Evolutionary conservation across 108 stramenopile genomes (phyloP).

Genomic region (Cyclotella baltica): DNA sequence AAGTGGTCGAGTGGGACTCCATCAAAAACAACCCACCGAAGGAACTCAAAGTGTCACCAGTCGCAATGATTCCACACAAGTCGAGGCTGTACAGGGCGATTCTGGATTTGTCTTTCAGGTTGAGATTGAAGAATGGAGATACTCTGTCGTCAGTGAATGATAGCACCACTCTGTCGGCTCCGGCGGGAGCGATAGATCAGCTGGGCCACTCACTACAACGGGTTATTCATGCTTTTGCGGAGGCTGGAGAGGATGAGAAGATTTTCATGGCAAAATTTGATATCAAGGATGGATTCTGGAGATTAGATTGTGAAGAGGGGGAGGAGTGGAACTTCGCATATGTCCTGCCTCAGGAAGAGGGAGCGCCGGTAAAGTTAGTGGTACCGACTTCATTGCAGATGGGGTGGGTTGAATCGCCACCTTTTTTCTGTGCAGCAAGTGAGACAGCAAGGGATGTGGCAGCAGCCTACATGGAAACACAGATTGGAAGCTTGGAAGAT

Average conservation of each 20-base stretch:
- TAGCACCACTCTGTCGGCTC: no score
- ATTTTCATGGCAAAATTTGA: conserved; percentile 12
- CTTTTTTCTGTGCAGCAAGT: no score
- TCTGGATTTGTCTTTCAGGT: no score
- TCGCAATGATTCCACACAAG: conserved; percentile 36
- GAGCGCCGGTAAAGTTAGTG: background rate
- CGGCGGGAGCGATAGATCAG: no score
- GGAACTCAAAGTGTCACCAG: background rate
- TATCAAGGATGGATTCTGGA: no score
- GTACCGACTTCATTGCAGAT: no score
- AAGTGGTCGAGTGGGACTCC: conserved; percentile 28
- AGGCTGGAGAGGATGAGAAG: background rate
- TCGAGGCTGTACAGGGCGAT: conserved; percentile 20
- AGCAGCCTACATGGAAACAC: background rate
- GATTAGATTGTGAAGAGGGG: background rate
- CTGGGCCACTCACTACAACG: conserved; percentile 4
- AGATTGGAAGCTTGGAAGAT: background rate
- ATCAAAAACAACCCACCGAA: no score
- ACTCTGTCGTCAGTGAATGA: conserved; percentile 11
- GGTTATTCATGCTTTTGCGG: conserved; percentile 20
- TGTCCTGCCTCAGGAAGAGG: background rate
- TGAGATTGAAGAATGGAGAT: background rate
- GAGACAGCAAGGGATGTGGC: background rate
- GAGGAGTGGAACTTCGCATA: conserved; percentile 24
- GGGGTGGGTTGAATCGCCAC: no score